Evolutionary conservation across 208 protist species (phyloP), one percentile per base, ranked within the genome.

Genomic region (Jaenimonas drosophilae): DNA sequence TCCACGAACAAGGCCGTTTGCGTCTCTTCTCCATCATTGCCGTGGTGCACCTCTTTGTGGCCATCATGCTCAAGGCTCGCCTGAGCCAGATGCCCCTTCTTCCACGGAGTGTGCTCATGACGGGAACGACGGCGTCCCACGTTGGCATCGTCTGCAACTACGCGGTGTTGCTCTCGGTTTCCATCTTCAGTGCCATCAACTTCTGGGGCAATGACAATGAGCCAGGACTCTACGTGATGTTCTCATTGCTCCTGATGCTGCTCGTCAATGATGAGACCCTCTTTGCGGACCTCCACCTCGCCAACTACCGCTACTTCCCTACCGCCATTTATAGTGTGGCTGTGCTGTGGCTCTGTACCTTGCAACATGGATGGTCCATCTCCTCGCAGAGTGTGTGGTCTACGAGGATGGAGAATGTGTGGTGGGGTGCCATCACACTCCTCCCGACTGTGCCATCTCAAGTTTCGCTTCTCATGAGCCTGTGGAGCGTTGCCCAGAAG

Each of bases 301-400:
- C 58, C 30, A 40, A 64, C 32, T 81, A 75, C 48, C 82, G 77
- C 30, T 91, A 91, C 68, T 80, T 87, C 58, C 73, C 82, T 3
- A 47, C 64, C 1, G 52, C 59, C 12, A 45, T 44, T 7, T 81
- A 65, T 39, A 25, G 61, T 0, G 42, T 87, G 14, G 26, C 34
- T 24, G 37, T 72, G 34, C 67, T 87, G 21, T 80, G 70, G 74
- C 1, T 64, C 4, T 69, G 64, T 46, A 38, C 56, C n/a, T 11
- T 86, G 16, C 58, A 70, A 43, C 53, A 78, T 20, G 66, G 62
- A 19, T 86, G 68, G 56, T 21, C 16, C 16, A 49, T 46, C 16
- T 40, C 28, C 30, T n/a, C 30, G 30, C 39, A 27, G 30, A 28
- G 34, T 23, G 33, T 20, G 58, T 49, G 3, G 6, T 65, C 30